Evolutionary conservation across 495 filamentous ascomycete species (phyloP).

Genomic region (Saxispiralis lemnorum): DNA sequence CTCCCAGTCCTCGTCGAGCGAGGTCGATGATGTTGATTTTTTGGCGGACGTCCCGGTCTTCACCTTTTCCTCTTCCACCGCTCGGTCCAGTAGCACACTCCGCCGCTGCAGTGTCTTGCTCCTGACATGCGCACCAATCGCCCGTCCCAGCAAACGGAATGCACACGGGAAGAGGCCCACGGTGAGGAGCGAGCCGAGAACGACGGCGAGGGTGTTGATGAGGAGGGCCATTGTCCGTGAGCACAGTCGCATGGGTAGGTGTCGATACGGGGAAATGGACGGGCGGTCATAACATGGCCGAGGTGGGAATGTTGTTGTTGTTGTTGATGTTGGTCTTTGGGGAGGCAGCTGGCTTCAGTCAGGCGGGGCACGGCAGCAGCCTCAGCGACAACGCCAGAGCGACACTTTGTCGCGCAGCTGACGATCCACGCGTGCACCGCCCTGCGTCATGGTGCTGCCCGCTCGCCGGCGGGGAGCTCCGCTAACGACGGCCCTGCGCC

Average conservation of each 20-base stretch:
- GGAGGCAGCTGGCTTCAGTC: neutral
- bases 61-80: slow-evolving; percentile 41
- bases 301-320: neutral
- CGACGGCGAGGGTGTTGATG: slow-evolving; percentile 2
- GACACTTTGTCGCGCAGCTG: slow-evolving; percentile 22
- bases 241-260: neutral
- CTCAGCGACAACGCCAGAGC: neutral
- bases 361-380: neutral
- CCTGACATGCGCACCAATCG: slow-evolving; percentile 32
- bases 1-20: slow-evolving; percentile 60
- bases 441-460: too few species aligned
- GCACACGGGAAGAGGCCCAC: slow-evolving; percentile 6
- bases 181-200: slow-evolving; percentile 2
- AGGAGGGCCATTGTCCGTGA: slow-evolving; percentile 3
- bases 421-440: too few species aligned
- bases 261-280: neutral
- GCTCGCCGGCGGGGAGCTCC: too few species aligned
- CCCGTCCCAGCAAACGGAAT: slow-evolving; percentile 20
- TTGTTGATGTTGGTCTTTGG: neutral
- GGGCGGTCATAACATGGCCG: neutral
- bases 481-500: too few species aligned
- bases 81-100: slow-evolving; percentile 41
- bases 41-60: slow-evolving; percentile 23
- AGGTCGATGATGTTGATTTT: slow-evolving; percentile 11
- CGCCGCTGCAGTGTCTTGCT: slow-evolving; percentile 47